Conservation (phyloP, 768 basidiomycete species). For the Sporobolomyces roseus region DNA sequence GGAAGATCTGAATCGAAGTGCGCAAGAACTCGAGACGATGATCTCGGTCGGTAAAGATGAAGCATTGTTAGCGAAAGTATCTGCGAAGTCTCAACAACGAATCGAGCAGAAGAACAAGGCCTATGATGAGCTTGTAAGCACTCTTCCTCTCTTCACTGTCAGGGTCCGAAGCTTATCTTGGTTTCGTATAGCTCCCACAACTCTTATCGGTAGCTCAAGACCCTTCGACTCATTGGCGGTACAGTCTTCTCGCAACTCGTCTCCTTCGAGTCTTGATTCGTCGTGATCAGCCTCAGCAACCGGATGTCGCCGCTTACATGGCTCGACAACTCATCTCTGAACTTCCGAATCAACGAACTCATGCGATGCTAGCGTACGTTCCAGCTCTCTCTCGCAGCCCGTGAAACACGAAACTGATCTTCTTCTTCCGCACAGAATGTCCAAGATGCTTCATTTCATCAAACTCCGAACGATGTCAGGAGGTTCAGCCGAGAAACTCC, state of each 20-base stretch:
- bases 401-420: not conserved
- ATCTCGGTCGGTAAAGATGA: conserved; percentile 24
- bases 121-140: conserved; percentile 38
- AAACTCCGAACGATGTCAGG: conserved; percentile 71
- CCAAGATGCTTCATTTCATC: conserved; percentile 71
- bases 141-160: too few relatives aligned
- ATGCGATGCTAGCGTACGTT: conserved; percentile 30
- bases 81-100: conserved; percentile 17
- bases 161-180: too few relatives aligned
- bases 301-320: conserved; percentile 38
- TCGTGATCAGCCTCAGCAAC: conserved; percentile 53
- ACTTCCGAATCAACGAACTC: conserved; percentile 40
- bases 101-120: conserved; percentile 40
- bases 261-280: conserved; percentile 66
- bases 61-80: conserved; percentile 18
- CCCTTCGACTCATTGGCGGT: conserved; percentile 71
- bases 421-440: conserved; percentile 66
- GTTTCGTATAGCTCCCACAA: conserved; percentile 49
- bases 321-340: conserved; percentile 42
- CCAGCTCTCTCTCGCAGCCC: not conserved
- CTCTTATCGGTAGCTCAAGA: conserved; percentile 62
- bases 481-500: conserved; percentile 58
- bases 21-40: conserved; percentile 14
- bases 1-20: conserved; percentile 7
- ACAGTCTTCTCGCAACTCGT: conserved; percentile 65